phyloP scores from a whole-genome alignment of 73 alveolate species.

The Paramecium caudatum region DNA sequence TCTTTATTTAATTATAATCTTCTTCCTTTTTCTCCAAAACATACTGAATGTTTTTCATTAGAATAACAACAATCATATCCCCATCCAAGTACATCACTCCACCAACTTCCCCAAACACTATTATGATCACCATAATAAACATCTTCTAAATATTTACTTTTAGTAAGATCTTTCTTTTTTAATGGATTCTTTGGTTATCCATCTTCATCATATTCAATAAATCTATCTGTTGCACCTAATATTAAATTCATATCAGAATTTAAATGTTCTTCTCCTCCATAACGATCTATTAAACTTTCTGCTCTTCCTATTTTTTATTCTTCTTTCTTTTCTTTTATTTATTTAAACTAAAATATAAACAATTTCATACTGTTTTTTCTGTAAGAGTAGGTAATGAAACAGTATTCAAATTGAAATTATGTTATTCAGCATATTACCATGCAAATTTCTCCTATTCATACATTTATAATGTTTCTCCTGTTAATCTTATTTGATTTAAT shows the following conservation, averaged over 20 bases:
- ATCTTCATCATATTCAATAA: constrained; percentile 54
- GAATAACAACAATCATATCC: constrained; percentile 86
- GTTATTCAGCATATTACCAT: constrained; percentile 81
- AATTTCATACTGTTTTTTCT: constrained; percentile 77
- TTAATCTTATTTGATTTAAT: constrained; percentile 79
- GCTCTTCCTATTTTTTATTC: constrained; percentile 77
- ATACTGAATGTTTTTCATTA: constrained; percentile 71
- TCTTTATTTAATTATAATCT: constrained; percentile 65
- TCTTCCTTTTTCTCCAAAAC: constrained; percentile 83
- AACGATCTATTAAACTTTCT: constrained; percentile 77
- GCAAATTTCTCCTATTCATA: constrained; percentile 84
- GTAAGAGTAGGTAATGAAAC: constrained; percentile 92
- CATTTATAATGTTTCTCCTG: constrained; percentile 80
- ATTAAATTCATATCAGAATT: background rate
- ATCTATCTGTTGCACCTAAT: constrained; percentile 39
- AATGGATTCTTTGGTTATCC: background rate
- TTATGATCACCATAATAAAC: constrained; percentile 78
- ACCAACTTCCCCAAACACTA: constrained; percentile 84
- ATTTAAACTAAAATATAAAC: constrained; percentile 67
- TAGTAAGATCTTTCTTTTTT: constrained; percentile 34
- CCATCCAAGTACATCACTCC: constrained; percentile 85
- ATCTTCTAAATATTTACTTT: constrained; percentile 78
- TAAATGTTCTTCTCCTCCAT: constrained; percentile 88
- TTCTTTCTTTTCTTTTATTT: constrained; percentile 78
- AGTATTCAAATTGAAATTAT: constrained; percentile 82